Conservation (phyloP, 192 early-diverging fungal species). For the Coemansia sp. region DNA sequence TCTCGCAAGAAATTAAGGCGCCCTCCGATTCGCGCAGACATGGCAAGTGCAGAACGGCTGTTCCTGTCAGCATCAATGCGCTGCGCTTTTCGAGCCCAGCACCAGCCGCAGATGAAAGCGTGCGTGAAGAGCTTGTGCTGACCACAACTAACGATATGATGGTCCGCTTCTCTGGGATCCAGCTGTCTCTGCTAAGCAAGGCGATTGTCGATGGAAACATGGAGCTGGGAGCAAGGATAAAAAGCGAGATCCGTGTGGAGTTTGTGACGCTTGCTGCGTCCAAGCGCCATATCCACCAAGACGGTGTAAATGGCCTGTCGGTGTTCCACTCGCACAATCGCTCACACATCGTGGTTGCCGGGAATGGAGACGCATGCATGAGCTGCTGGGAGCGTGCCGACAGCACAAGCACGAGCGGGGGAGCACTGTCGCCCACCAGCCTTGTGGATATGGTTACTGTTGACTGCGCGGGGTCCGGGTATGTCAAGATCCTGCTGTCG, state of each 20-base stretch:
- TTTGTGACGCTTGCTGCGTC: conserved; percentile 6
- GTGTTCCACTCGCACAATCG: conserved; percentile 9
- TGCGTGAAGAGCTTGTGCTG: conserved; percentile 37
- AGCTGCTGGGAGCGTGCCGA: conserved; percentile 36
- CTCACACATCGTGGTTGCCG: conserved; percentile 23
- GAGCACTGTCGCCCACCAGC: background rate
- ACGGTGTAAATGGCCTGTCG: conserved; percentile 21
- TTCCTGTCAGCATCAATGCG: conserved; percentile 6
- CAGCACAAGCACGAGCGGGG: background rate
- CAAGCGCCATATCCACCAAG: conserved; percentile 8
- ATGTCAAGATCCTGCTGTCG: conserved; percentile 22
- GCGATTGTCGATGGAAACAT: conserved; percentile 33
- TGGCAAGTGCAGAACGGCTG: background rate
- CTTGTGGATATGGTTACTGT: conserved; percentile 29
- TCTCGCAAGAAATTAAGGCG: conserved; percentile 19
- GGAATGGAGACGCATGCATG: conserved; percentile 29
- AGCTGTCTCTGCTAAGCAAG: conserved; percentile 20
- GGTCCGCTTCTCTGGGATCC: conserved; percentile 36
- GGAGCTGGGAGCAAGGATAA: conserved; percentile 21
- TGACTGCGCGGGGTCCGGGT: conserved; percentile 28
- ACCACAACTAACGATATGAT: conserved; percentile 14
- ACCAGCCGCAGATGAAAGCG: background rate
- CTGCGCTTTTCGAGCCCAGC: conserved; percentile 19
- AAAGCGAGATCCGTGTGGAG: conserved; percentile 29
- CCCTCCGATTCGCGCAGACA: background rate